Base-by-base conservation (phyloP, 2,329 filamentous ascomycete species). In the Capronia coronata region DNA sequence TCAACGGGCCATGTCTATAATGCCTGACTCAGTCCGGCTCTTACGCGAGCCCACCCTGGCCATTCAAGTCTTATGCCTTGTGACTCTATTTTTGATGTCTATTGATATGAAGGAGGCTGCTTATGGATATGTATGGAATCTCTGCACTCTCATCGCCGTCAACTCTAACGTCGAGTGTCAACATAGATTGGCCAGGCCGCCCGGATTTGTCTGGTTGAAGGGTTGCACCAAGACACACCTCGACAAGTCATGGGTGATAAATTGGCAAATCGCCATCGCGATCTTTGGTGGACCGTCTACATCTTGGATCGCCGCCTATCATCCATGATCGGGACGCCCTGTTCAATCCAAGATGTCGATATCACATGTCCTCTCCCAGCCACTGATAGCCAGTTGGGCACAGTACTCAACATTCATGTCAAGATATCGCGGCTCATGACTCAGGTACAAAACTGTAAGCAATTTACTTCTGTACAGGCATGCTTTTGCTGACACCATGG, bases 211-310 rank as follows among this genome's bases (percentile, higher is more conserved):
- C 58, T 77, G 6, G 67, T 65, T 0, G 66, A 76, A 42, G 75
- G 75, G 1, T 71, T 78, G 68, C 75, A 78, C 47, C 75, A 72
- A 0, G 67, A 75, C 21, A 75, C 77, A 71, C 71, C 70, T 0
- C 62, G 64, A 0, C 62, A 67, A 1, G 64, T 71, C 16, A 54
- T 76, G 0, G 69, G 70, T 0, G 67, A 71, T 1, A 51, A 59
- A 0, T 55, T 68, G 1, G 70, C 75, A 0, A 67, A 77, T 50
- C 62, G 75, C 43, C 73, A 70, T 45, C 70, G 74, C 1, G 69
- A 69, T 29, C 65, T 75, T 6, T 79, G 75, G 74, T 78, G 75
- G 75, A 78, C 76, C 0, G 66, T 76, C 0, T 77, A 76, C 32
- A 66, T 78, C 1, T 60, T 78, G 1, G 75, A 78, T 46, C 68